A percentile compares a stretch with the other conserved stretches of the same genome.
phyloP scores from a whole-genome alignment of 495 filamentous ascomycete genomes.

The Xylaria nigripes region DNA sequence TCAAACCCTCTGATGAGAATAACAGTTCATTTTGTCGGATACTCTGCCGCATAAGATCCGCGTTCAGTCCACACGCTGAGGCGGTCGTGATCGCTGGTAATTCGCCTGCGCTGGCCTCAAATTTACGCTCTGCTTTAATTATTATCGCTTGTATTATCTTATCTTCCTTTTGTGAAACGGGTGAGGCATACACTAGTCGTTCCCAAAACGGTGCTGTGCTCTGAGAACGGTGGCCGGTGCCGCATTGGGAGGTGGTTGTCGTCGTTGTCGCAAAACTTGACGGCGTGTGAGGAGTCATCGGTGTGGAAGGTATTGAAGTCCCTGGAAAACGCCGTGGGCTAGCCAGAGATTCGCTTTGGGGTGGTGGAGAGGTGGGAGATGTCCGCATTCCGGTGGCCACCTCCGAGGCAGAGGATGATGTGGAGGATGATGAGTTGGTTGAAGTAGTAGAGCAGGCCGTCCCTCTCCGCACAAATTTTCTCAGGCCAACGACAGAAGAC shows the following conservation, averaged over 20 bases:
- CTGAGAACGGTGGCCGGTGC: constrained; percentile 13
- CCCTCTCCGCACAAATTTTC: constrained; percentile 32
- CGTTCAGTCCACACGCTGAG: constrained; percentile 31
- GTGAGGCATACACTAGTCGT: constrained; percentile 27
- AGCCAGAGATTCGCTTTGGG: constrained; percentile 7
- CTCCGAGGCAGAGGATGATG: constrained; percentile 30
- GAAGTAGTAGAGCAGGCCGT: constrained; percentile 17
- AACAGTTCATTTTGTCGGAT: constrained; percentile 60
- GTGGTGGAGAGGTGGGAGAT: constrained; percentile 39
- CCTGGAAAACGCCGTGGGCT: constrained; percentile 22
- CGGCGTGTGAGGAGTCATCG: constrained; percentile 38
- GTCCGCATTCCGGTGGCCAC: constrained; percentile 33
- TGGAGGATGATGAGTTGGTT: constrained; percentile 10
- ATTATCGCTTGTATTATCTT: constrained; percentile 32
- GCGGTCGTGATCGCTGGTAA: constrained; percentile 30
- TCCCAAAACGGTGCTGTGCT: constrained; percentile 31
- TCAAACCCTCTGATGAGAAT: constrained; percentile 62
- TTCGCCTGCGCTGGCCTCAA: constrained; percentile 36
- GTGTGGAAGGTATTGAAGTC: constrained; percentile 25
- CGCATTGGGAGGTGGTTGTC: constrained; percentile 16
- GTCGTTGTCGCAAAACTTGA: constrained; percentile 31
- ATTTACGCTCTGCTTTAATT: constrained; percentile 37
- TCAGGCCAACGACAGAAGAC: constrained; percentile 28
- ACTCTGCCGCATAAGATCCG: constrained; percentile 54
- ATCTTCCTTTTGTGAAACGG: constrained; percentile 29